phyloP scores from a whole-genome alignment of 2,329 filamentous ascomycete genomes.

The Oidium heveae region DNA sequence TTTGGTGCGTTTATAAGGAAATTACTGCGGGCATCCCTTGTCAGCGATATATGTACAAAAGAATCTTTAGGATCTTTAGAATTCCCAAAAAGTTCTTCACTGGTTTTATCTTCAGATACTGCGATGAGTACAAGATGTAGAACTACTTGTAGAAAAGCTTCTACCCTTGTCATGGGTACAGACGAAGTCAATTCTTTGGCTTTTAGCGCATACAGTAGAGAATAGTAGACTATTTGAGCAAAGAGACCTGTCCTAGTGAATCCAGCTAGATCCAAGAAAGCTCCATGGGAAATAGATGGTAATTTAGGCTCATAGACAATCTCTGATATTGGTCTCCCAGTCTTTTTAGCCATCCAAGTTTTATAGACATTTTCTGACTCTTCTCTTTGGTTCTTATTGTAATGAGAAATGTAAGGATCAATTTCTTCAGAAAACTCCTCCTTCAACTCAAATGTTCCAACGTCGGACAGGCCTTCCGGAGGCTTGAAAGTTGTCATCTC shows the following conservation, averaged over 20 bases:
- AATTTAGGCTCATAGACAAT: conserved; percentile 82
- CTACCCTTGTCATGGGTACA: conserved; percentile 59
- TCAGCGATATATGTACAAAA: conserved; percentile 48
- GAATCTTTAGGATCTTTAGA: conserved; percentile 27
- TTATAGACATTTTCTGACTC: conserved; percentile 81
- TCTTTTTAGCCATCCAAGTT: conserved; percentile 66
- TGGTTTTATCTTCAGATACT: conserved; percentile 51
- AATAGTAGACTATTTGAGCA: conserved; percentile 71
- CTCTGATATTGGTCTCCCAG: conserved; percentile 53
- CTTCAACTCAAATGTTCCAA: conserved; percentile 82
- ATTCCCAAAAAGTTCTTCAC: conserved; percentile 21
- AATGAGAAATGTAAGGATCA: conserved; percentile 89
- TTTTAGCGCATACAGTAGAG: conserved; percentile 55
- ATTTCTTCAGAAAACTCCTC: conserved; percentile 66
- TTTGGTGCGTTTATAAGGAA: conserved; percentile 29
- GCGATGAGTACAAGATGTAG: conserved; percentile 71
- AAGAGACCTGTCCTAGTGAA: conserved; percentile 76
- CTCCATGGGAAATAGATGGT: conserved; percentile 46
- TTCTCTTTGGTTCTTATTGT: conserved; percentile 89
- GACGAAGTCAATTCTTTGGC: conserved; percentile 42
- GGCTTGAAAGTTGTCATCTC: conserved; percentile 75
- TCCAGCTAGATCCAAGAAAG: conserved; percentile 48
- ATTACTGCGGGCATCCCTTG: conserved; percentile 33
- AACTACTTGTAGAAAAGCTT: conserved; percentile 78
- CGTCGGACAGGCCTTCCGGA: conserved; percentile 76